phyloP scores from a whole-genome alignment of 2,329 filamentous ascomycete genomes.

The Neofusicoccum kwambonambiense region DNA sequence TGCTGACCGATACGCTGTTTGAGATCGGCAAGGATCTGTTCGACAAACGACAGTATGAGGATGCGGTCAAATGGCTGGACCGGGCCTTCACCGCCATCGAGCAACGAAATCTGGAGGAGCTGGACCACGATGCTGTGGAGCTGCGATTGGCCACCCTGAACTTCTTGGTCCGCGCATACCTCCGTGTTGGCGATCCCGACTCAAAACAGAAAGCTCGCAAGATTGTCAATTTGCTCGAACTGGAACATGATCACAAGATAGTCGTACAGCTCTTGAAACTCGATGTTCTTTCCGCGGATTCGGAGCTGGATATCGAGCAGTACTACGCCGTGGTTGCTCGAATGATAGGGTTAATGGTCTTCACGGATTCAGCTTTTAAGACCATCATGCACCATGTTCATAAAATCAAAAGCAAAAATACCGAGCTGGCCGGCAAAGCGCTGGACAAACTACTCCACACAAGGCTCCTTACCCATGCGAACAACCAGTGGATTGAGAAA shows the following conservation, averaged over 20 bases:
- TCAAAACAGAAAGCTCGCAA: slow-evolving; percentile 53
- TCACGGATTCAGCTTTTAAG: slow-evolving; percentile 64
- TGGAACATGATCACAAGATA: slow-evolving; percentile 62
- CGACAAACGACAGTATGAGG: slow-evolving; percentile 50
- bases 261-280: slow-evolving; percentile 67
- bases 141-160: slow-evolving; percentile 68
- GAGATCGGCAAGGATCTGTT: slow-evolving; percentile 67
- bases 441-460: slow-evolving; percentile 64
- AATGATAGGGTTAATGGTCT: slow-evolving; percentile 60
- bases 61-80: slow-evolving; percentile 71
- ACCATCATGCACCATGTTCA: slow-evolving; percentile 67
- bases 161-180: slow-evolving; percentile 55
- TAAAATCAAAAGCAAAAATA: slow-evolving; percentile 51
- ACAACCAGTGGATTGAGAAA: slow-evolving; percentile 65
- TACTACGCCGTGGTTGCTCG: slow-evolving; percentile 38
- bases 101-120: slow-evolving; percentile 52
- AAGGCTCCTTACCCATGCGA: slow-evolving; percentile 53
- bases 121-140: slow-evolving; percentile 62
- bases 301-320: slow-evolving; percentile 35
- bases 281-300: slow-evolving; percentile 58
- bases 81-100: slow-evolving; percentile 63
- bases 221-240: slow-evolving; percentile 61
- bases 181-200: slow-evolving; percentile 49
- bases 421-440: slow-evolving; percentile 40
- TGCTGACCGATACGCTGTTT: slow-evolving; percentile 66